phyloP scores from a whole-genome alignment of 495 filamentous ascomycete species.

The Aspergillus diversus region DNA sequence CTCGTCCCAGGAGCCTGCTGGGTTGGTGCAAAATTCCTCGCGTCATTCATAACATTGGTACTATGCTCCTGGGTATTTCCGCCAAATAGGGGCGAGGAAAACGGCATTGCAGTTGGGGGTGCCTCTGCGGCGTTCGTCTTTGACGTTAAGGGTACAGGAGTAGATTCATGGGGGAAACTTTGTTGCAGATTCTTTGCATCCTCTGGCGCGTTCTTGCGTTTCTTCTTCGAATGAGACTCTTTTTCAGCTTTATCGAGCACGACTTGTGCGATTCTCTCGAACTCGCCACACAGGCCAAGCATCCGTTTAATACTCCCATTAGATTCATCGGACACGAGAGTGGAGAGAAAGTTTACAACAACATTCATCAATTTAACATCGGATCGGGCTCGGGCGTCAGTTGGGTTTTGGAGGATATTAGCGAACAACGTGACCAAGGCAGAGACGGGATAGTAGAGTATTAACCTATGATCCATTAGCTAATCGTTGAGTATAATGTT shows the following conservation, averaged over 20 bases:
- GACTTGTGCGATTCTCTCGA: conserved; percentile 90
- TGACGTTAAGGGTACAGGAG: conserved; percentile 32
- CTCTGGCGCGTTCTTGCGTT: conserved; percentile 69
- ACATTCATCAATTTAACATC: conserved; percentile 90
- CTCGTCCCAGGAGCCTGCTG: conserved; percentile 40
- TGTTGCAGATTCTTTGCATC: conserved; percentile 29
- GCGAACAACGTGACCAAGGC: conserved; percentile 94
- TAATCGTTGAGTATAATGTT: conserved; percentile 18
- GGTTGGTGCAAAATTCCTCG: conserved; percentile 35
- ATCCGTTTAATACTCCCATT: conserved; percentile 89
- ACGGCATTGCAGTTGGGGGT: conserved; percentile 35
- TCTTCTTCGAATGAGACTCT: conserved; percentile 74
- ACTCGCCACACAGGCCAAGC: conserved; percentile 90
- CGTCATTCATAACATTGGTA: conserved; percentile 29
- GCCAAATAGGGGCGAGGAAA: conserved; percentile 40
- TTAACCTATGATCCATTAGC: conserved; percentile 64
- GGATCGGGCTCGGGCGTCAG: conserved; percentile 82
- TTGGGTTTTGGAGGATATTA: conserved; percentile 95
- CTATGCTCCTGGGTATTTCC: conserved; percentile 32
- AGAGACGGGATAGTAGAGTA: conserved; percentile 96
- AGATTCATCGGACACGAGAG: conserved; percentile 73
- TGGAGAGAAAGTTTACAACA: conserved; percentile 86
- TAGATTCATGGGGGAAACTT: conserved; percentile 24
- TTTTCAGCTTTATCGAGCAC: conserved; percentile 90
- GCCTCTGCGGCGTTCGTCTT: conserved; percentile 27